phyloP scores from a whole-genome alignment of 2,329 filamentous ascomycete species.

The Dothistroma septosporum region DNA sequence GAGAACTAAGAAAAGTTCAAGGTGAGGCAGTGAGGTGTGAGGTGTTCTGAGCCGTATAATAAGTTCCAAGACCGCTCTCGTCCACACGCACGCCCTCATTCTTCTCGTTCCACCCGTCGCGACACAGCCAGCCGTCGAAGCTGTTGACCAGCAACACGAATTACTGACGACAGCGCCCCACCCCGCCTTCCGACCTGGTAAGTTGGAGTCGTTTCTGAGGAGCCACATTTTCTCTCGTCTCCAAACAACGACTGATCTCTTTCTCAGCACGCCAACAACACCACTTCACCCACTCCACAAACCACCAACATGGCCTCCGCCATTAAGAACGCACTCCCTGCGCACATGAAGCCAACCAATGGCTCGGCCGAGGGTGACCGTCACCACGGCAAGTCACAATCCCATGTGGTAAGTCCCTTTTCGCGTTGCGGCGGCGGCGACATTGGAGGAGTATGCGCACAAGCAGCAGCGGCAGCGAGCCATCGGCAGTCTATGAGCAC shows the following conservation, averaged over 20 bases:
- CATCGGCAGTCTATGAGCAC: neutral
- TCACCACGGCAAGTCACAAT: constrained; percentile 81
- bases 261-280: neutral
- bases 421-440: constrained; percentile 8
- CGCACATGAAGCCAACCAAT: constrained; percentile 68
- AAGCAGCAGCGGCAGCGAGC: constrained; percentile 2
- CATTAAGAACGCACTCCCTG: constrained; percentile 71
- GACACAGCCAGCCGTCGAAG: neutral
- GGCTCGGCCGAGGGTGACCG: constrained; percentile 47
- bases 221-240: neutral
- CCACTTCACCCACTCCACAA: constrained; percentile 1
- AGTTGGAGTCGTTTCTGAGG: neutral
- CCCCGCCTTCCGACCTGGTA: neutral
- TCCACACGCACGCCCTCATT: neutral
- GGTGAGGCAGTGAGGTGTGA: neutral
- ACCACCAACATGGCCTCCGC: constrained; percentile 43
- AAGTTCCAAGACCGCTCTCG: neutral
- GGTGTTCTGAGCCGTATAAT: neutral
- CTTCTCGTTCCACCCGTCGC: neutral
- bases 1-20: neutral
- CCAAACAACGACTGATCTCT: neutral
- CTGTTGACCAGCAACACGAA: neutral
- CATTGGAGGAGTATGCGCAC: neutral
- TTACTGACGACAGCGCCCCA: neutral
- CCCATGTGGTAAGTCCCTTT: constrained; percentile 68